Conservation (phyloP, 164 flowering plant species). For the Nelumbo lutea region DNA sequence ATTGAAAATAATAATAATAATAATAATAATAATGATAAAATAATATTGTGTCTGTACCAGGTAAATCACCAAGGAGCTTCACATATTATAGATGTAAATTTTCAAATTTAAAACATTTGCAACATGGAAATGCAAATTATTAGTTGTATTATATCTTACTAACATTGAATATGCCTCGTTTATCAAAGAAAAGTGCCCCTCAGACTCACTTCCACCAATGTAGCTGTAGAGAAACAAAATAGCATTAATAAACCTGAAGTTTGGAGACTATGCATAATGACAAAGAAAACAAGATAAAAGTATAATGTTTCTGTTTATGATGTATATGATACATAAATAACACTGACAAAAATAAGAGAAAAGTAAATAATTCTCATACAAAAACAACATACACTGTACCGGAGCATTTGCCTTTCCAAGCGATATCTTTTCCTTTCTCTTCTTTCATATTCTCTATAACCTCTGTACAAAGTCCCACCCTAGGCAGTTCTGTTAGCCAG, state of each 20-base stretch:
- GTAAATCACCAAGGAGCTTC: no score
- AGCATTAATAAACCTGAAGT: background rate
- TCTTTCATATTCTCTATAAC: constrained; percentile 63
- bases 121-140: background rate
- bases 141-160: constrained; percentile 41
- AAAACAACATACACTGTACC: constrained; percentile 89
- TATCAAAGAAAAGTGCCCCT: constrained; percentile 85
- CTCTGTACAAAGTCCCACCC: constrained; percentile 49
- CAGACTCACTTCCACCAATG: constrained; percentile 81
- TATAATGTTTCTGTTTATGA: background rate
- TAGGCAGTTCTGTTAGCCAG: constrained; percentile 76
- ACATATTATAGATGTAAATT: no score
- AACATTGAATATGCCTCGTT: constrained; percentile 98
- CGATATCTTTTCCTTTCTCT: constrained; percentile 62
- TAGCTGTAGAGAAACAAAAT: constrained; percentile 49
- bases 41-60: background rate
- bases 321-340: constrained; percentile 5
- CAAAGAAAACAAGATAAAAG: background rate
- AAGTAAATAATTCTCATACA: background rate
- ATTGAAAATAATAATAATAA: no score
- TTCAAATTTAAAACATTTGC: background rate
- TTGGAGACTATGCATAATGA: background rate
- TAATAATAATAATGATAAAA: no score
- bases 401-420: constrained; percentile 96
- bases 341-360: background rate